Conservation (phyloP, 768 basidiomycete genomes). For the Lyophyllum atratum region DNA sequence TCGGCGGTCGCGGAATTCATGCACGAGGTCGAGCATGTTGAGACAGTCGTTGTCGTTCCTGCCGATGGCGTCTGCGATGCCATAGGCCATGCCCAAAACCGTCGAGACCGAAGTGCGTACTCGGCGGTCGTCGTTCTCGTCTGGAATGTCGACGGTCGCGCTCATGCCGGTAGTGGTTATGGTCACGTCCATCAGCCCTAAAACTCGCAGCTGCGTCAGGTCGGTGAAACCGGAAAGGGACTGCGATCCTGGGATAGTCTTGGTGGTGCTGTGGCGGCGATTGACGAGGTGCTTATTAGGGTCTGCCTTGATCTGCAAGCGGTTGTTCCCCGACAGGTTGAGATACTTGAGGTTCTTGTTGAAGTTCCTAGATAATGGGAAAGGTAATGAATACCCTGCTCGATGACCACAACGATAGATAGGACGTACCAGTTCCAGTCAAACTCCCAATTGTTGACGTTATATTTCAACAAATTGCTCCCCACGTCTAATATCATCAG, state of each 20-base stretch:
- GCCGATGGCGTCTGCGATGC: slow-evolving; percentile 92
- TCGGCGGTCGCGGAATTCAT: slow-evolving; percentile 75
- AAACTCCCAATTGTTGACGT: slow-evolving; percentile 97
- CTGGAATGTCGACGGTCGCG: slow-evolving; percentile 62
- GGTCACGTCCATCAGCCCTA: slow-evolving; percentile 98
- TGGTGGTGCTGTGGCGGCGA: slow-evolving; percentile 28
- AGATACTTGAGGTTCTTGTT: slow-evolving; percentile 92
- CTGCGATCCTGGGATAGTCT: slow-evolving; percentile 24
- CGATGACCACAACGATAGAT: background rate
- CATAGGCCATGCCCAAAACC: slow-evolving; percentile 92
- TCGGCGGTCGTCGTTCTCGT: slow-evolving; percentile 86
- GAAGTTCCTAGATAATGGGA: slow-evolving; percentile 74
- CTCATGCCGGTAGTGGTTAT: slow-evolving; percentile 65
- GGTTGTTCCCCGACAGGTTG: slow-evolving; percentile 96
- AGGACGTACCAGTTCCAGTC: slow-evolving; percentile 95
- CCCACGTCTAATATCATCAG: slow-evolving; percentile 89
- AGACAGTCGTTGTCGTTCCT: slow-evolving; percentile 75
- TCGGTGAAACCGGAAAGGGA: slow-evolving; percentile 82
- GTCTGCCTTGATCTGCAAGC: slow-evolving; percentile 91
- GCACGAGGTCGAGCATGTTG: slow-evolving; percentile 90
- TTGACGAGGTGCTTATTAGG: slow-evolving; percentile 30
- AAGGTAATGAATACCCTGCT: background rate
- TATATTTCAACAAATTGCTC: slow-evolving; percentile 92
- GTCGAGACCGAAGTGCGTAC: slow-evolving; percentile 90
- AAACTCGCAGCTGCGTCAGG: slow-evolving; percentile 81